Base-by-base conservation (phyloP, 352 stramenopile genomes). In the Pythium folliculosum region DNA sequence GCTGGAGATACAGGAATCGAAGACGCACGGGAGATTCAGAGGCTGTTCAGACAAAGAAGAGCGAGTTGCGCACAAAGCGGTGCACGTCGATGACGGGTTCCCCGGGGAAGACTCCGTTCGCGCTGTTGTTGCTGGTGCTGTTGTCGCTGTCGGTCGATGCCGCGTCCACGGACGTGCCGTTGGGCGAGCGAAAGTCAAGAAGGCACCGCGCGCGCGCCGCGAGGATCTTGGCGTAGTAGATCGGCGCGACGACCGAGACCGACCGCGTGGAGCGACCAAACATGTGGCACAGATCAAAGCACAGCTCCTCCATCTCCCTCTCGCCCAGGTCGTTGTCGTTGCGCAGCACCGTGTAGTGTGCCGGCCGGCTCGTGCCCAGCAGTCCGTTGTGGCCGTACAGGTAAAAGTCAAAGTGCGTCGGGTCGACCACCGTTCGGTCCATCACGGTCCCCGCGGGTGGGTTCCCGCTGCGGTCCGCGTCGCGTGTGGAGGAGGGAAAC, bases 141-240 rank as follows among this genome's bases (percentile, higher is more conserved):
- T 48, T 55, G 35, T 66, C 65, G 25, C 65, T 71, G 50, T 71
- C 65, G 6, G 65, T 71, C 5, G 57, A 71, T 5, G 50, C 48
- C 0, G 50, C 22, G 21, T 71, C 65, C 27, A 43, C 23, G 0
- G 49, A 37, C 1, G 22, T 40, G 3, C 50, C 60, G 22, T 52
- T 19, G 14, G 17, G 17, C 19, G 38, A 17, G 21, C 51, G 61
- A 30, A 44, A 68, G 14, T 48, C 44, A 1, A 68, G 22, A 60
- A 53, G 14, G 13, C 27, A 22, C 38, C 55, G 32, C 37, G 43
- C 56, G 22, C 56, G 22, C 21, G 43, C 56, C 27, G 56, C 56
- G 19, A 63, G 30, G 40, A 52, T 52, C 25, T 64, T 51, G 23
- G 57, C 57, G n/a, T 64, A 55, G 47, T 64, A 51, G 8, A 64